Evolutionary conservation across 495 filamentous ascomycete species (phyloP).

Genomic region (Daldinia loculata): DNA sequence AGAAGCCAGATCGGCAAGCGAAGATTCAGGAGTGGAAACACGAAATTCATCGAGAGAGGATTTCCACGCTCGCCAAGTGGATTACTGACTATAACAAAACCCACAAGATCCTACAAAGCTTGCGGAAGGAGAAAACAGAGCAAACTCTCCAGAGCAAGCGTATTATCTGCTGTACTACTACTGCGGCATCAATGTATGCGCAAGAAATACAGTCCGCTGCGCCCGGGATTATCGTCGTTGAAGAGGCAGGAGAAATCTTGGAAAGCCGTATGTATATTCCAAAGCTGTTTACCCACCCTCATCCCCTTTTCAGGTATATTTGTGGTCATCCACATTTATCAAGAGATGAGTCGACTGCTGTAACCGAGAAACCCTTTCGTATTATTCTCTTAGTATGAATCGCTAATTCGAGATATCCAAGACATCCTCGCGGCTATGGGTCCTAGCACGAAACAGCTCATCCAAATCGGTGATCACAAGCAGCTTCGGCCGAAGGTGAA

Average conservation of each 20-base stretch:
- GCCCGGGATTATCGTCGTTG: slow-evolving; percentile 69
- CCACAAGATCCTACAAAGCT: slow-evolving; percentile 50
- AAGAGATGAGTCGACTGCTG: neutral
- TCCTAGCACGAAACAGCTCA: slow-evolving; percentile 68
- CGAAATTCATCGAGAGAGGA: slow-evolving; percentile 60
- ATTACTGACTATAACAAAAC: slow-evolving; percentile 55
- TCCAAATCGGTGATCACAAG: slow-evolving; percentile 81
- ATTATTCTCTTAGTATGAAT: neutral
- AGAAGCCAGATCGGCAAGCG: slow-evolving; percentile 45
- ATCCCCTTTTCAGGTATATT: neutral
- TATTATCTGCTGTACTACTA: slow-evolving; percentile 81
- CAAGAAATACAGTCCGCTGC: slow-evolving; percentile 59
- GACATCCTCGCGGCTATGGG: slow-evolving; percentile 71
- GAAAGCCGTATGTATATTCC: slow-evolving; percentile 57
- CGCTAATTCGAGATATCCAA: slow-evolving; percentile 37
- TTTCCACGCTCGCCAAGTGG: slow-evolving; percentile 49
- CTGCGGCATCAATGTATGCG: slow-evolving; percentile 71
- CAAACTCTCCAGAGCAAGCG: slow-evolving; percentile 61
- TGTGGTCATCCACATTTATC: neutral
- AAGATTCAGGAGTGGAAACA: slow-evolving; percentile 58
- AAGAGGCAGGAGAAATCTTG: slow-evolving; percentile 83
- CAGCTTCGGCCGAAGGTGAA: slow-evolving; percentile 78
- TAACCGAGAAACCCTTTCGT: neutral
- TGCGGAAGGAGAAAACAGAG: slow-evolving; percentile 57
- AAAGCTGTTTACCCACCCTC: neutral